Base-by-base conservation (phyloP, 805 yeast genomes). In the Nakazawaea laoshanensis region DNA sequence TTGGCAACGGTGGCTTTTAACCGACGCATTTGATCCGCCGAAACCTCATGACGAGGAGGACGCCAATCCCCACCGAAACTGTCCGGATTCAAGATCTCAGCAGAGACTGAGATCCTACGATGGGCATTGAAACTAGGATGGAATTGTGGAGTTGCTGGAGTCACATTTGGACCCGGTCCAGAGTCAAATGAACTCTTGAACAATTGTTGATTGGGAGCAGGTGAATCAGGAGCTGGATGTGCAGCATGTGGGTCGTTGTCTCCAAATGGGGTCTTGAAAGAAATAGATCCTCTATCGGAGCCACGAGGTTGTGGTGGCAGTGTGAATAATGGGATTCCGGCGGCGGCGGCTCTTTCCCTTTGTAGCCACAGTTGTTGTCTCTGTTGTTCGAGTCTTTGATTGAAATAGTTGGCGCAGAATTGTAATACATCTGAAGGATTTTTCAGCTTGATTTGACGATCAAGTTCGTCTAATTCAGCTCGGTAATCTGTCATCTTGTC, bases 41-140 rank as follows among this genome's bases (percentile, higher is more conserved):
- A 59, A 49, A 81, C 70, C 44, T 76, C 67, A 45, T 75, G 76
- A 31, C 67, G 74, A 8, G 89, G 88, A 5, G 84, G 81, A 40
- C 63, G 70, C 88, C 88, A 81, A 48, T 75, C 82, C 21, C 72
- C 65, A 35, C 65, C 63, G 48, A 82, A 76, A 21, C 70, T 73
- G 40, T 75, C 77, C 5, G 92, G 94, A 49, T 82, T 79, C 47
- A 82, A 55, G 2, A 92, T 80, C 57, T 87, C 96, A 4, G 95
- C 96, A 36, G 87, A 75, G 10, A 87, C 96, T 14, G 94, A 80
- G 3, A 87, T 82, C 61, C 96, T 76, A 63, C 96, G 75, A 52
- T 77, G 72, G 33, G 84, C 86, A 53, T 78, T 82, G 56, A 79
- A 80, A 33, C 72, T 66, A n/a, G n/a, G n/a, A n/a, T n/a, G n/a